Conservation (phyloP, 768 basidiomycete species). For the Mycena metata region DNA sequence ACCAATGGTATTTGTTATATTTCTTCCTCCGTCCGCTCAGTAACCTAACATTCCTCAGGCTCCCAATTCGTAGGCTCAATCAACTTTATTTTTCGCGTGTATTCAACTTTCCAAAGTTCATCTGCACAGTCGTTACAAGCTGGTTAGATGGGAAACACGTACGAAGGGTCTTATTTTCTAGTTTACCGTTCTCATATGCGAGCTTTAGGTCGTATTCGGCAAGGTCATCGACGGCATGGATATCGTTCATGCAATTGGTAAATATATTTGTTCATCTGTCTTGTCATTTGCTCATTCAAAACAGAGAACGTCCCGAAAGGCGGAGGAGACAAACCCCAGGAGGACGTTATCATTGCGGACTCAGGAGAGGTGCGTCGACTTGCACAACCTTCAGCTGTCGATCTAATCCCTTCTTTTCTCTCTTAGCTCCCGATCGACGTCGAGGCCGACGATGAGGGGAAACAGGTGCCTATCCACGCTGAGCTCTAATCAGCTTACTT, state of each 20-base stretch:
- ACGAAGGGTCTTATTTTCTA: constrained; percentile 39
- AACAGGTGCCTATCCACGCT: constrained; percentile 93
- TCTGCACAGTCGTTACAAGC: constrained; percentile 86
- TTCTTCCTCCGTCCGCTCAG: not conserved
- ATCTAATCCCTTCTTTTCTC: constrained; percentile 12
- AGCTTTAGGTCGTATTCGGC: constrained; percentile 88
- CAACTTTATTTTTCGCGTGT: constrained; percentile 10
- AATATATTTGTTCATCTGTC: constrained; percentile 36
- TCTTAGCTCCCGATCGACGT: constrained; percentile 67
- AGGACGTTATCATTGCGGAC: constrained; percentile 85
- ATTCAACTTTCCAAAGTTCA: constrained; percentile 72
- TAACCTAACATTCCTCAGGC: constrained; percentile 55
- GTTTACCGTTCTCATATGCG: not conserved
- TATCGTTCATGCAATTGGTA: constrained; percentile 82
- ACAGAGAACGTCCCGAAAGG: constrained; percentile 84
- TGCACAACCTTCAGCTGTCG: constrained; percentile 4
- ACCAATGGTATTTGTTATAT: constrained; percentile 79
- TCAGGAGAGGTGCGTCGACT: constrained; percentile 82
- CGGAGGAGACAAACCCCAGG: constrained; percentile 75
- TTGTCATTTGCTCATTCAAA: constrained; percentile 19
- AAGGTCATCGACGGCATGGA: constrained; percentile 95
- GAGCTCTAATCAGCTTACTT: constrained; percentile 82
- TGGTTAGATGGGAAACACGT: constrained; percentile 96
- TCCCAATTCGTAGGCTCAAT: constrained; percentile 82
- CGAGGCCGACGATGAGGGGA: constrained; percentile 72